Evolutionary conservation across 2,329 filamentous ascomycete species (phyloP).

Genomic region (Penicillium sclerotiorum): DNA sequence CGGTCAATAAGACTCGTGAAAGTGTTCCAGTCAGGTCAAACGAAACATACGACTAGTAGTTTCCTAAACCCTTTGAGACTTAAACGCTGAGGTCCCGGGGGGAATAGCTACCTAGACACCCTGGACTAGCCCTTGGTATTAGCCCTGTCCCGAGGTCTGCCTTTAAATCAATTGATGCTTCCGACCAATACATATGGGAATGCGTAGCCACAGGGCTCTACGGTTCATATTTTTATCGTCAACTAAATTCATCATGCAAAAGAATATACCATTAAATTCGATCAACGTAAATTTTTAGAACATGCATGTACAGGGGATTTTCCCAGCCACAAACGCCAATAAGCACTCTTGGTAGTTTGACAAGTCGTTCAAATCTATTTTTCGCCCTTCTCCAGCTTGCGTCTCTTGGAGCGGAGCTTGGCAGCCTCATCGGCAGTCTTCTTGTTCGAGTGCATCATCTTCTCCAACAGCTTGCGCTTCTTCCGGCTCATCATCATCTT

Average conservation of each 20-base stretch:
- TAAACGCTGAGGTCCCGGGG: too few species aligned
- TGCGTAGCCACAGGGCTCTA: not conserved
- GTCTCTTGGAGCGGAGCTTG: slow-evolving; percentile 83
- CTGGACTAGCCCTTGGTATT: too few species aligned
- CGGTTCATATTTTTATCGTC: not conserved
- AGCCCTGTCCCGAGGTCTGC: too few species aligned
- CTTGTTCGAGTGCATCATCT: slow-evolving; percentile 95
- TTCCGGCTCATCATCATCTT: slow-evolving; percentile 99
- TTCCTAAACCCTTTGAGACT: too few species aligned
- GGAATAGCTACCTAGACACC: too few species aligned
- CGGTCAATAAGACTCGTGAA: too few species aligned
- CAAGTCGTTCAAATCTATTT: slow-evolving; percentile 24
- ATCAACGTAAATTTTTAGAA: slow-evolving; percentile 27
- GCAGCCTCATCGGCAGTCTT: slow-evolving; percentile 90
- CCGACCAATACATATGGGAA: too few species aligned
- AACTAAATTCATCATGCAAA: not conserved
- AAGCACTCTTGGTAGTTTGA: slow-evolving; percentile 16
- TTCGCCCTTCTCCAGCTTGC: slow-evolving; percentile 73
- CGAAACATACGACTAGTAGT: too few species aligned
- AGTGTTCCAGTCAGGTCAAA: too few species aligned
- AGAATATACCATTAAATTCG: slow-evolving; percentile 17
- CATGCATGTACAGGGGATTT: slow-evolving; percentile 32
- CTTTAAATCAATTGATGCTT: too few species aligned
- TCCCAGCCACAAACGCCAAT: slow-evolving; percentile 27
- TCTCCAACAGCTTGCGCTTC: slow-evolving; percentile 96